Evolutionary conservation across 129 eudicot genomes (phyloP).

Genomic region (Tanacetum coccineum): DNA sequence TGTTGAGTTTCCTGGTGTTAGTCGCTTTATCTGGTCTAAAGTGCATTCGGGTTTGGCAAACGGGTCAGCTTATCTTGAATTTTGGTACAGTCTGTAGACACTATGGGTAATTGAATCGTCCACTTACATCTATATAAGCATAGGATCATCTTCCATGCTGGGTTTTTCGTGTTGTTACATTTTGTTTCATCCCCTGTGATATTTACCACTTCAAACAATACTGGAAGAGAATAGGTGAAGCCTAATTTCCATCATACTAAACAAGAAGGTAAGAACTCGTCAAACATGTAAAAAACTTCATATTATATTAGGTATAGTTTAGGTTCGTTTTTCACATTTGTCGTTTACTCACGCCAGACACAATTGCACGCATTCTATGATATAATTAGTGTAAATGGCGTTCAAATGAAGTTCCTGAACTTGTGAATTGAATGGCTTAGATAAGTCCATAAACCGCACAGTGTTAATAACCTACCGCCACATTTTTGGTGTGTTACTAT

Average conservation of each 20-base stretch:
- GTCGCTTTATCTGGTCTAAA: slow-evolving; percentile 48
- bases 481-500: no score
- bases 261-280: slow-evolving; percentile 11
- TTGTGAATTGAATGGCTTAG: no score
- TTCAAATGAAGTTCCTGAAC: no score
- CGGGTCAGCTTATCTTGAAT: slow-evolving; percentile 45
- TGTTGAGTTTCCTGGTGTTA: slow-evolving; percentile 53
- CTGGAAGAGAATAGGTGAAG: slow-evolving; percentile 10
- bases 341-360: not conserved
- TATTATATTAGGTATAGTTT: slow-evolving; percentile 15
- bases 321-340: slow-evolving; percentile 14
- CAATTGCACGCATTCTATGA: not conserved
- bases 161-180: slow-evolving; percentile 68
- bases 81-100: slow-evolving; percentile 85
- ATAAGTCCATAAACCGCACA: no score
- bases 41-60: slow-evolving; percentile 44
- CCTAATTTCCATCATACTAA: not conserved
- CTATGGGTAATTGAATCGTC: slow-evolving; percentile 90
- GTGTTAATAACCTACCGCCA: no score
- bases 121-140: slow-evolving; percentile 68
- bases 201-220: slow-evolving; percentile 1
- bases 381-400: no score
- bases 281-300: slow-evolving; percentile 9
- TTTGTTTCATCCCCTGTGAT: slow-evolving; percentile 60
- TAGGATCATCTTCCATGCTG: slow-evolving; percentile 95